These are phyloP conservation scores for Glaciozyma antarctica DNA, from an alignment of 768 basidiomycete genomes.

Conservation along the genomic window DNA sequence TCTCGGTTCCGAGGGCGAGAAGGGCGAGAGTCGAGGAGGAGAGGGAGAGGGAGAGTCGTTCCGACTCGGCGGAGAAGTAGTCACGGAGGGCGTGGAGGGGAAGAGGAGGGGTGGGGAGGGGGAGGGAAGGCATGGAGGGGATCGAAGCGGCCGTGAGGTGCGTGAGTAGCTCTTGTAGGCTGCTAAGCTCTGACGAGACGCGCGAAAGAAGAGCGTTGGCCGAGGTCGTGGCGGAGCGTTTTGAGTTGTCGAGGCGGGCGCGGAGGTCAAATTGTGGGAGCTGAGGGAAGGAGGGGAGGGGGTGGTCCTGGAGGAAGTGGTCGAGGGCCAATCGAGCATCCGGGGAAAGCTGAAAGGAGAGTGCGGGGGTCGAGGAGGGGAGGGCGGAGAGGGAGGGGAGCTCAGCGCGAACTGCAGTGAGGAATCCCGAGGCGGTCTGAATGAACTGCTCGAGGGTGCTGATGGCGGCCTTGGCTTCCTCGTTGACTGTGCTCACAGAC, in stretches of 20 bases:
- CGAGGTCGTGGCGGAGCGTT: neutral
- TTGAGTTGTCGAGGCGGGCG: neutral
- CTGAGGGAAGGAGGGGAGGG: slow-evolving; percentile 11
- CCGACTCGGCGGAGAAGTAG: slow-evolving; percentile 25
- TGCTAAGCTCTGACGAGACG: slow-evolving; percentile 9
- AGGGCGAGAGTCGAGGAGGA: neutral
- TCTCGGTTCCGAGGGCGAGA: slow-evolving; percentile 4
- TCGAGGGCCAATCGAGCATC: slow-evolving; percentile 23
- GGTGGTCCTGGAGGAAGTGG: slow-evolving; percentile 27
- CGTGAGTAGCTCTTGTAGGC: slow-evolving; percentile 5
- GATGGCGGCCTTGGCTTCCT: slow-evolving; percentile 6
- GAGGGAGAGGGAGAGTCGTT: slow-evolving; percentile 6
- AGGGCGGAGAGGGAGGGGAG: slow-evolving; percentile 13
- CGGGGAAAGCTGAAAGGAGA: slow-evolving; percentile 19
- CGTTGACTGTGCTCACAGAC: neutral
- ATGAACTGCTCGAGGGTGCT: slow-evolving; percentile 18
- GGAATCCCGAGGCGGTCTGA: slow-evolving; percentile 19
- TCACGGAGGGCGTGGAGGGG: slow-evolving; percentile 11
- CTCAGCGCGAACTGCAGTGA: slow-evolving; percentile 21
- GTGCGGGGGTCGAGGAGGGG: neutral
- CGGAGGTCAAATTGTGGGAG: slow-evolving; percentile 10
- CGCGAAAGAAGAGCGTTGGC: slow-evolving; percentile 13
- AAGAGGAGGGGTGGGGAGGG: slow-evolving; percentile 1
- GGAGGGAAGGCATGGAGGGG: slow-evolving; percentile 13
- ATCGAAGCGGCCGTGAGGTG: slow-evolving; percentile 9